Base-by-base conservation (phyloP, 345 rosid genomes). In the Carallia brachiata region DNA sequence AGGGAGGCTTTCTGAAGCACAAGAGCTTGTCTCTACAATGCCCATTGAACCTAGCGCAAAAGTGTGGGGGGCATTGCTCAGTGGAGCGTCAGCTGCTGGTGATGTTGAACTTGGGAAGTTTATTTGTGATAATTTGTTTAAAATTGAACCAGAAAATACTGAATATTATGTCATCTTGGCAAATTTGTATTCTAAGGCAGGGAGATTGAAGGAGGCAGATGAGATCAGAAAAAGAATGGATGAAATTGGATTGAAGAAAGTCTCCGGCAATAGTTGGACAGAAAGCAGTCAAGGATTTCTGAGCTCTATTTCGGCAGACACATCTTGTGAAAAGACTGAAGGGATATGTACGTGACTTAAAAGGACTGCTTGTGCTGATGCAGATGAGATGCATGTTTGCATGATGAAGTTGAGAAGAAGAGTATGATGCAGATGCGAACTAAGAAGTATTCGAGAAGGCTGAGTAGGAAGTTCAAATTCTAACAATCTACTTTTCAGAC, bases 141-240 rank as follows among this genome's bases (percentile, higher is more conserved):
- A 88, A 72, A 83, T 84, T 60, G 98, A 93, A 68, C 91, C 97
- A 0, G 93, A 86, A 65, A 91, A 81, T 70, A 84, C 94, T 55
- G 94, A 91, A 68, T 91, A 82, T 53, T 93, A 87, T 65, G 75
- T 87, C 59, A 70, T 88, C 63, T 85, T 93, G 96, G 92, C 96
- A 60, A 93, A 91, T 75, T 52, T 91, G 32, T 87, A 87, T 71
- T 75, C 98, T 6, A 88, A 85, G 76, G 87, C 93, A 18, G 96
- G 91, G 76, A 91, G 86, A 82, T 88, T 91, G 91, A 83, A 84
- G 68, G 95, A 93, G 77, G 97, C 93, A n/a, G 91, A 88, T 61
- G 78, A 44, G 61, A 75, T 88, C 1, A 85, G 95, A 81, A 81
- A 84, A 47, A 86, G 75, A 73, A 86, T 89, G 94, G 75, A 36